Base-by-base conservation (phyloP, 805 yeast genomes). In the Cyberlindnera mrakii region DNA sequence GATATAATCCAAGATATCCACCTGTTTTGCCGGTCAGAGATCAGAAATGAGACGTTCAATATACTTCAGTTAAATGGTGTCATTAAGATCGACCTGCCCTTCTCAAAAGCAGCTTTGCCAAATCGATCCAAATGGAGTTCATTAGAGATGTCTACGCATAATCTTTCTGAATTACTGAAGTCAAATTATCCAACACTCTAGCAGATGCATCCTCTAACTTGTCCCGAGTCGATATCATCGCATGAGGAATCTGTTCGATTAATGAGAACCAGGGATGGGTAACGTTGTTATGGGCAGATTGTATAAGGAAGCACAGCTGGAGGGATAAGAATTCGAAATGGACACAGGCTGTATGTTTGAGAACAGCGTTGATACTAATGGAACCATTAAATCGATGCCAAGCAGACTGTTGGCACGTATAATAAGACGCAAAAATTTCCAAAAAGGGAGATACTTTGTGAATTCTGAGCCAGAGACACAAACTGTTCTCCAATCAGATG, bases 301-400 rank as follows among this genome's bases (percentile, higher is more conserved):
- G 7, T 37, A 35, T 14, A 41, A 41, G 4, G 44, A 53, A n/a
- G n/a, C n/a, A n/a, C n/a, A n/a, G n/a, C n/a, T n/a, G n/a, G n/a
- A n/a, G n/a, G n/a, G n/a, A n/a, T n/a, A n/a, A n/a, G n/a, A n/a
- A n/a, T n/a, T n/a, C n/a, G n/a, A n/a, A n/a, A n/a, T n/a, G n/a
- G n/a, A n/a, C n/a, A n/a, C n/a, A n/a, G n/a, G n/a, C n/a, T n/a
- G n/a, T n/a, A 30, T 52, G 10, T 34, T 52, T 17, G 53, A 53
- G 33, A 46, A 42, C 13, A 48, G 55, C 3, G 52, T 54, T 8
- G 52, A 47, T 35, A 39, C 51, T 10, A 33, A 45, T 14, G 52
- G 40, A 16, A 44, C 49, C 10, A 49, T 55, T 18, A 59, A 59
- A 0, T 40, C 7, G 59, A 54, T 17, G 57, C 55, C 0, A 47